Evolutionary conservation across 2,329 filamentous ascomycete genomes (phyloP).

Genomic region (Mycosphaerella arachidis): DNA sequence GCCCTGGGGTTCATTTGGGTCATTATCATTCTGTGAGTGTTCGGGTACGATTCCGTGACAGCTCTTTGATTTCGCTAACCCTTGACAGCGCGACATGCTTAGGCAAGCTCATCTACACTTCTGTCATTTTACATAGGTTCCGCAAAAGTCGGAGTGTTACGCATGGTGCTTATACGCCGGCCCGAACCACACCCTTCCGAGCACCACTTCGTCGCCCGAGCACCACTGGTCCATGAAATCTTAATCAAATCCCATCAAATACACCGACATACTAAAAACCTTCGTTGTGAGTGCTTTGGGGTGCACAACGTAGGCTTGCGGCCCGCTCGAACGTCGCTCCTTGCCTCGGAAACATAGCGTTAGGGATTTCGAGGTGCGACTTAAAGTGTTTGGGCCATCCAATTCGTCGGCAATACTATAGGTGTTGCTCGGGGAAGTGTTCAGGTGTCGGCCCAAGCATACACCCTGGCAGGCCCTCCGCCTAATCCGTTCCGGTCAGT

Average conservation of each 20-base stretch:
- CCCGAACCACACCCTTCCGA: not conserved
- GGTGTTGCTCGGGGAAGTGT: too few relatives aligned
- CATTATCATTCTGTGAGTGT: slow-evolving; percentile 36
- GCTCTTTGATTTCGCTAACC: slow-evolving; percentile 9
- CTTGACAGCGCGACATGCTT: slow-evolving; percentile 33
- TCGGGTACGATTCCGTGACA: not conserved
- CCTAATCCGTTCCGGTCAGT: slow-evolving; percentile 20
- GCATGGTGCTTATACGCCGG: slow-evolving; percentile 21
- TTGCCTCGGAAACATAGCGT: too few relatives aligned
- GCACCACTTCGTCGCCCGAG: too few relatives aligned
- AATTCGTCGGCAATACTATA: too few relatives aligned
- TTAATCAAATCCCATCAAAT: too few relatives aligned
- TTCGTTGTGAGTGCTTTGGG: too few relatives aligned
- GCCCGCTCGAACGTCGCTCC: too few relatives aligned
- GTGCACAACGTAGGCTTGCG: too few relatives aligned
- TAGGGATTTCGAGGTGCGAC: too few relatives aligned
- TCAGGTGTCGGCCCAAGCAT: not conserved
- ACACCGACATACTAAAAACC: too few relatives aligned
- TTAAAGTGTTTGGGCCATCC: too few relatives aligned
- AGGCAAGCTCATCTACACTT: slow-evolving; percentile 39
- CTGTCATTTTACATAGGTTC: slow-evolving; percentile 34
- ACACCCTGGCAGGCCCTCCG: slow-evolving; percentile 12
- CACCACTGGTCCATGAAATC: too few relatives aligned
- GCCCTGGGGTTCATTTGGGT: slow-evolving; percentile 19
- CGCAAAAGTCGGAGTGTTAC: slow-evolving; percentile 32